Evolutionary conservation across 148 eudicot genomes (phyloP), one percentile per base, ranked within the genome.

Genomic region (Rhododendron griersonianum): DNA sequence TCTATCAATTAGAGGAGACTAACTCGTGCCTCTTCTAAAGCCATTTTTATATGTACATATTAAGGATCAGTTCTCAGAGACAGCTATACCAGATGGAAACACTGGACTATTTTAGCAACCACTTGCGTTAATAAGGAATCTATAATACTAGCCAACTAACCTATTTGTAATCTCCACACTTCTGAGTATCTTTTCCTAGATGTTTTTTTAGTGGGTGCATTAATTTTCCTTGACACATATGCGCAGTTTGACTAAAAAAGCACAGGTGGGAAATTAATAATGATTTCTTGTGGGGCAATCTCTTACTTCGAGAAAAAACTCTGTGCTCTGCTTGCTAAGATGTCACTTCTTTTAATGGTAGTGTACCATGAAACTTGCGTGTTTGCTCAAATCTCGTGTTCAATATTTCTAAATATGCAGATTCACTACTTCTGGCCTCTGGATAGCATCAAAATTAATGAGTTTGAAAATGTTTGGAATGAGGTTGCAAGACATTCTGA

Each of bases 361-460:
- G 23, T 55, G 69, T 81, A 53, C 25, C 47, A 33, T 81, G 69
- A 67, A 81, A 57, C 69, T 81, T 80, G 33, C 4, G 48, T 82
- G 19, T 61, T 44, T 61, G 35, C 35, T 41, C 33, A 37, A 41
- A 69, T 19, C 11, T 45, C 59, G 79, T 76, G 61, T 78, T n/a
- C 44, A 78, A 81, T 51, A 13, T 53, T 78, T 80, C 88, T 61
- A 10, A 57, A 41, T 90, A 59, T 87, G 89, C 95, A 97, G 99
- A 90, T 86, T 84, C 94, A 92, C 69, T 97, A 92, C 86, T 94
- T 92, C 82, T 94, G 92, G 90, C 99, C 99, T 86, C 89, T 93
- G 79, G 92, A 95, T 50, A 88, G 92, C 85, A 78, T 78, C 87
- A 85, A 88, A 73, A 39, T 53, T 82, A 88, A 91, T 80, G 93